Base-by-base conservation (phyloP, 2,329 filamentous ascomycete species). In the Proliferodiscus dingleyae region DNA sequence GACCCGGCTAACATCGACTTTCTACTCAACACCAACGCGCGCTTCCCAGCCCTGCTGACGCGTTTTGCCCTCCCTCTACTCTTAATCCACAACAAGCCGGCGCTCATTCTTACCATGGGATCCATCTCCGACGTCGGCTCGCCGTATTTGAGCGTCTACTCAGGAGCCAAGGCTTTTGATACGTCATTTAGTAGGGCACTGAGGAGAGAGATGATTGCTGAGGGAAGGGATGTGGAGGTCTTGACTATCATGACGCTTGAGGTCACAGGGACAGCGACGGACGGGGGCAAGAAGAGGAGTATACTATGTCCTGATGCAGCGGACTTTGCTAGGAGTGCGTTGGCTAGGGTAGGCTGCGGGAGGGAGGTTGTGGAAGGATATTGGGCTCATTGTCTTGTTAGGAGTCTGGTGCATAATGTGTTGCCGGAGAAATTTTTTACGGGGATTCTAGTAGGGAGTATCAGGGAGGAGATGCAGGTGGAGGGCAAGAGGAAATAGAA, bases 91-190 rank as follows among this genome's bases (percentile, higher is more conserved):
- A n/a, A 65, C 43, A 52, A 57, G 0, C 72, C 74, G 0, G 61
- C 66, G 2, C 61, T 80, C 5, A 62, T 80, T 41, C 43, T 81
- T 51, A 78, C 74, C 53, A 64, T 78, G 26, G 71, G 73, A 5
- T 75, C 71, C 3, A 51, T 71, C 3, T 63, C 71, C 2, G 67
- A 71, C 37, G 55, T 64, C 11, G 71, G 71, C 1, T 47, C 74
- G 10, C 77, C 77, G 0, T 71, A 71, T 49, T 50, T 77, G 2
- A 57, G 59, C 8, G 54, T 68, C 2, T 79, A 78, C 59, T 62
- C 65, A 8, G 65, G 63, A 0, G 62, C 66, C 19, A 78, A 78
- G 59, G 67, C 64, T 3, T 77, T 70, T 54, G 63, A 70, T 32
- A 63, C 66, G 37, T 59, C 64, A 0, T 69, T 71, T 46, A 68